Conservation (phyloP, 2,329 filamentous ascomycete genomes). For the Sclerotinia spermophila region DNA sequence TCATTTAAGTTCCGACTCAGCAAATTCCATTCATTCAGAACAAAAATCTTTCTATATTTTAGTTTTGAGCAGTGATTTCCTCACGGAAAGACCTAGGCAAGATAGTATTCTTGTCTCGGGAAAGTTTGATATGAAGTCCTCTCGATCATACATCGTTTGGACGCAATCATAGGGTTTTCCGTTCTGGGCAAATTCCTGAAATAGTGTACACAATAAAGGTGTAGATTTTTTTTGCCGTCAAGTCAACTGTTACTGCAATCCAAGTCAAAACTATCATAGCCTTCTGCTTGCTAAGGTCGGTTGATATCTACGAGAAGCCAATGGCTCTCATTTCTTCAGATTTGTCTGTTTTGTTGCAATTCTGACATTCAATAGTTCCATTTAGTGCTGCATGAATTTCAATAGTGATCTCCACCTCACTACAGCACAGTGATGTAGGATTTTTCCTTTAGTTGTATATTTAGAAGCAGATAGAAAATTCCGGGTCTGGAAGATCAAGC, state of each 20-base stretch:
- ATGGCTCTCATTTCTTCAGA: background rate
- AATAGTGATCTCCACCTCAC: background rate
- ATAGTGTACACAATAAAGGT: too few species aligned
- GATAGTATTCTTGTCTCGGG: background rate
- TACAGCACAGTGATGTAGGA: background rate
- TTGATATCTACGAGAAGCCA: background rate
- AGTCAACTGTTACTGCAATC: background rate
- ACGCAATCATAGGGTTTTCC: background rate
- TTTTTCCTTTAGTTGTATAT: background rate
- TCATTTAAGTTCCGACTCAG: background rate
- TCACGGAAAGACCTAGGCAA: background rate
- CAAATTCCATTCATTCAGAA: background rate
- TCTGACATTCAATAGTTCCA: background rate
- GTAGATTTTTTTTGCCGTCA: background rate
- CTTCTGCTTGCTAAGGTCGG: background rate
- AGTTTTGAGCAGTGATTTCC: background rate
- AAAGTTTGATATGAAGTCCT: background rate
- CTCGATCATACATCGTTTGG: background rate
- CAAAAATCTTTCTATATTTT: background rate
- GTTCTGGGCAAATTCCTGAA: background rate
- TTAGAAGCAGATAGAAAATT: background rate
- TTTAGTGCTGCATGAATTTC: background rate
- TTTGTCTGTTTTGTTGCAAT: background rate
- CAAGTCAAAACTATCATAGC: background rate
- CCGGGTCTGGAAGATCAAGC: too few species aligned